Base-by-base conservation (phyloP, 352 stramenopile genomes). In the Poterioochromonas sp. region DNA sequence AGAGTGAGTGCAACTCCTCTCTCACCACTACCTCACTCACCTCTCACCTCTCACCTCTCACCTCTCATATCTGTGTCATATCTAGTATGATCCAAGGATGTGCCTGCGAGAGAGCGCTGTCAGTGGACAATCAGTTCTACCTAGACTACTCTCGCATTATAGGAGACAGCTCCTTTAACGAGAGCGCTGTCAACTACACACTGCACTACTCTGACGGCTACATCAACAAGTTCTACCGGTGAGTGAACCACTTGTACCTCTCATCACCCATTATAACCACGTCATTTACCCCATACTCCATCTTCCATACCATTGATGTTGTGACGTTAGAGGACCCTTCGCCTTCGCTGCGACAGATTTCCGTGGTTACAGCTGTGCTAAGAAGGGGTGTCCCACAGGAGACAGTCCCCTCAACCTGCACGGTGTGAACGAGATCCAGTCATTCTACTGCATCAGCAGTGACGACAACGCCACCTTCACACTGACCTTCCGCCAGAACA, bases 291-390 rank as follows among this genome's bases (percentile, higher is more conserved):
- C 20, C 44, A 53, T 8, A 8, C 8, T 20, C 8, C 44, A 53
- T 53, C 8, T 20, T 53, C 44, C 8, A 53, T 53, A 8, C 20
- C 44, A 20, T 20, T 8, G 8, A 20, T 20, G 20, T 53, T 20
- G 44, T 20, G 8, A 53, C 32, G 35, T 26, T 43, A 37, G 71
- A 39, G 71, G 71, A 11, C 71, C 71, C 5, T 68, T n/a, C 34
- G 71, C 71, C 0, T 68, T 68, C 22, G 20, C 71, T 35, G 71
- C 71, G 65, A 37, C 81, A 20, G 90, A 88, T 11, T 94, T 90
- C 76, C 80, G 83, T 0, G 90, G 89, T 0, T 83, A 88, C 29
- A 87, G 85, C 79, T 95, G 90, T 78, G 79, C 63, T 0, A 35
- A 81, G n/a, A 35, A 53, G 0, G 15, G 3, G 0, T 87, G 83